Conservation (phyloP, 208 protist genomes). For the Acanthamoeba healyi region DNA sequence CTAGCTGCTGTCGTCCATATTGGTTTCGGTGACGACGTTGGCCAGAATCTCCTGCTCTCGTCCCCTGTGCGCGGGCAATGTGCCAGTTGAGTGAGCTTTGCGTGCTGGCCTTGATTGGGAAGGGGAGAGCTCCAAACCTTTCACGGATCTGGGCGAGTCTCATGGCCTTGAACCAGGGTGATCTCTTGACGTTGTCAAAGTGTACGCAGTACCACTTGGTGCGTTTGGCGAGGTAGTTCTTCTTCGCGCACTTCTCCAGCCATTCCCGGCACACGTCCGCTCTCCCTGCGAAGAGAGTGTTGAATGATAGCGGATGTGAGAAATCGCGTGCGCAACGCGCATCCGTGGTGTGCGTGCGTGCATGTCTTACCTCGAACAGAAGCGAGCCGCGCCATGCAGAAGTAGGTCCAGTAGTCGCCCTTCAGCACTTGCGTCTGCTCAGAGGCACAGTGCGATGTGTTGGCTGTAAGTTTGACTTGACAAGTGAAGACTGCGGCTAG, state of each 20-base stretch:
- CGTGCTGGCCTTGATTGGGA: no score
- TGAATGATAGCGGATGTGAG: no score
- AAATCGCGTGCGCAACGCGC: no score
- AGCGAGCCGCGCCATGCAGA: constrained; percentile 72
- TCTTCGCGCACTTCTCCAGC: constrained; percentile 50
- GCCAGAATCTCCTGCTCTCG: background rate
- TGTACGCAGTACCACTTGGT: constrained; percentile 74
- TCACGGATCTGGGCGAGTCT: background rate
- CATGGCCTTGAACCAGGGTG: constrained; percentile 67
- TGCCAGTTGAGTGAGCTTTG: no score
- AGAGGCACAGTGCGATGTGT: background rate
- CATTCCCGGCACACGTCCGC: constrained; percentile 39
- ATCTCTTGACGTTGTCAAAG: constrained; percentile 40
- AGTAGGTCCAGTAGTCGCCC: constrained; percentile 67
- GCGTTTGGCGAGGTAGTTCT: constrained; percentile 71
- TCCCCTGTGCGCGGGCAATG: background rate
- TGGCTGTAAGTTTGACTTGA: no score
- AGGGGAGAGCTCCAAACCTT: background rate
- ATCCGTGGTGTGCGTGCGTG: constrained; percentile 8
- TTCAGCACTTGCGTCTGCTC: background rate
- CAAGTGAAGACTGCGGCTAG: no score
- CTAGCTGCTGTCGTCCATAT: background rate
- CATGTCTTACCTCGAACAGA: constrained; percentile 24
- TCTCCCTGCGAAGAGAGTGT: background rate
- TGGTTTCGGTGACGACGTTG: background rate